Evolutionary conservation across 163 green algal species (phyloP).

Genomic region (Smithsoniella earleae): DNA sequence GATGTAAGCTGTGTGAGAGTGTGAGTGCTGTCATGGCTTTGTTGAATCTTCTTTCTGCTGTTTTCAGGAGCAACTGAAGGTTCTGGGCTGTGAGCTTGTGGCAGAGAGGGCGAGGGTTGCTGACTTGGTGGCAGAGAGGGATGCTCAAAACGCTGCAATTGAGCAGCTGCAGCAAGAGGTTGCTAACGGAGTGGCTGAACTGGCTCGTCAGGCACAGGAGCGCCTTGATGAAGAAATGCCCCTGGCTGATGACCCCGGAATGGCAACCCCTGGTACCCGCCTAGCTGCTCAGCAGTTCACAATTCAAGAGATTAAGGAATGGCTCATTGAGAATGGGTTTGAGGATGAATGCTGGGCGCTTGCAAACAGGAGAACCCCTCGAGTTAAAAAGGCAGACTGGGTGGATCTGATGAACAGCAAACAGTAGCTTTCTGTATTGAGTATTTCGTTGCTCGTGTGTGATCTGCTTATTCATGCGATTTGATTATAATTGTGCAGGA

Average conservation of each 20-base stretch:
- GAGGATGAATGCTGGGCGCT: background rate
- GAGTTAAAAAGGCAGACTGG: slow-evolving; percentile 28
- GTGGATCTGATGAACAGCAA: slow-evolving; percentile 14
- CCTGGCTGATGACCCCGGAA: too few species aligned
- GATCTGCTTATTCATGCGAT: too few species aligned
- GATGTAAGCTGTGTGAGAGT: too few species aligned
- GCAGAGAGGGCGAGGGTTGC: background rate
- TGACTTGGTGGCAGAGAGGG: background rate
- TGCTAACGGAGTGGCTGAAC: background rate
- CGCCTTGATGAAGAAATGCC: background rate
- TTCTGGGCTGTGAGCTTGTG: background rate
- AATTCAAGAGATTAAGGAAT: slow-evolving; percentile 29
- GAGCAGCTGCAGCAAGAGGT: slow-evolving; percentile 6
- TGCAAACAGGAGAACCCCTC: background rate
- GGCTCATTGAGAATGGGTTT: slow-evolving; percentile 9
- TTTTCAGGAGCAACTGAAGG: background rate
- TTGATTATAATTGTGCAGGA: too few species aligned
- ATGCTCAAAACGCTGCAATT: background rate
- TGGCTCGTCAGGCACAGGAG: background rate
- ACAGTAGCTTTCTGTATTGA: too few species aligned
- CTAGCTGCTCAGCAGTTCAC: slow-evolving; percentile 14
- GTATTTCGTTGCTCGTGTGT: too few species aligned
- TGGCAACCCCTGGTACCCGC: too few species aligned
- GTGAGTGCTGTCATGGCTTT: too few species aligned
- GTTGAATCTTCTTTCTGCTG: too few species aligned